phyloP scores from a whole-genome alignment of 164 flowering plant species.

The Annona squamosa region DNA sequence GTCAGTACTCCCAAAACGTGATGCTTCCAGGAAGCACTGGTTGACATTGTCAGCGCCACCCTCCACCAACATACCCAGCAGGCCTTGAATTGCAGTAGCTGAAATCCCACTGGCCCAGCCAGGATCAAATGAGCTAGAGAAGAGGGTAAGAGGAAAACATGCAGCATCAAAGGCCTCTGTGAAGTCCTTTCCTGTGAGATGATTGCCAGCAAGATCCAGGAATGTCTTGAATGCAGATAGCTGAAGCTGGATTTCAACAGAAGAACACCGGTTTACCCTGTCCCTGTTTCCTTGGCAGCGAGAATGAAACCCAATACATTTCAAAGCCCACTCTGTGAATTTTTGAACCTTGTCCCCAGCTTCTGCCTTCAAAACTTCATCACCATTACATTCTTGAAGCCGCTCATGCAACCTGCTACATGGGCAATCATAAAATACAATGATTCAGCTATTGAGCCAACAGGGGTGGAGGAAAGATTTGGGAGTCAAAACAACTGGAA shows the following conservation, averaged over 20 bases:
- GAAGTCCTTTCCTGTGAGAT: constrained; percentile 89
- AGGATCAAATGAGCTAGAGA: constrained; percentile 90
- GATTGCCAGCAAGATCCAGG: constrained; percentile 82
- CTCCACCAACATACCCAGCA: constrained; percentile 79
- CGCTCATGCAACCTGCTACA: constrained; percentile 78
- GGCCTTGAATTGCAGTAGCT: constrained; percentile 76
- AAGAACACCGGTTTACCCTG: constrained; percentile 48
- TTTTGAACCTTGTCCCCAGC: constrained; percentile 94
- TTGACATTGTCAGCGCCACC: constrained; percentile 97
- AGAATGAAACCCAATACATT: constrained; percentile 88
- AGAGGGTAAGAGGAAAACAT: constrained; percentile 94
- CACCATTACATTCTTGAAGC: constrained; percentile 89
- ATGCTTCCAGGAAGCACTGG: constrained; percentile 95
- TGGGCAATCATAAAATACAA: constrained; percentile 4
- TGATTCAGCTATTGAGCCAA: neutral
- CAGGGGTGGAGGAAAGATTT: neutral
- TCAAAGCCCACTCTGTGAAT: constrained; percentile 94
- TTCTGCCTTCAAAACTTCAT: constrained; percentile 89
- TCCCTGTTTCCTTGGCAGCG: constrained; percentile 66
- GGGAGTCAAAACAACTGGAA: neutral
- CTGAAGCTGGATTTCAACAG: constrained; percentile 77
- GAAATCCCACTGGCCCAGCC: constrained; percentile 96
- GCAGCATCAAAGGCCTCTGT: constrained; percentile 98
- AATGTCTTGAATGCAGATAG: constrained; percentile 81
- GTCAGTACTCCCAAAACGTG: constrained; percentile 96